Conservation (phyloP, 805 yeast genomes). For the Saccharomyces kudriavzevii region DNA sequence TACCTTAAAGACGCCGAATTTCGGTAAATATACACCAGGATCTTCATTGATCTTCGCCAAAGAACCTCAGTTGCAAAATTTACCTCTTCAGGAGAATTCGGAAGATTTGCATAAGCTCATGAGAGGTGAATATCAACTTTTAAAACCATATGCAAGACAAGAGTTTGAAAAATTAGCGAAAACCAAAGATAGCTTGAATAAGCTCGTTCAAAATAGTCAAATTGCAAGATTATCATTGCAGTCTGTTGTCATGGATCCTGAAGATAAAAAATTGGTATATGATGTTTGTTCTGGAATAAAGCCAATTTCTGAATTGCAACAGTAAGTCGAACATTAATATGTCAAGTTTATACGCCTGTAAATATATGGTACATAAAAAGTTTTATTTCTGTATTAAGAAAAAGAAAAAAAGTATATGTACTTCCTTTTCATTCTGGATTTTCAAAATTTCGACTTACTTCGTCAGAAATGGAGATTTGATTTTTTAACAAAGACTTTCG, state of each 20-base stretch:
- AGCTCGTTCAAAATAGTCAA: conserved; percentile 15
- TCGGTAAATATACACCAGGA: conserved; percentile 66
- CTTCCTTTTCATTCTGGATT: background rate
- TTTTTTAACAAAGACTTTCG: conserved; percentile 19
- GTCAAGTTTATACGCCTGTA: background rate
- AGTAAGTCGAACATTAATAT: background rate
- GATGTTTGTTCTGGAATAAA: conserved; percentile 28
- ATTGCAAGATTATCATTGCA: conserved; percentile 22
- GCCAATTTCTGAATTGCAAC: conserved; percentile 18
- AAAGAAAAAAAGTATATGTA: background rate
- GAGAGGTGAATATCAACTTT: conserved; percentile 16
- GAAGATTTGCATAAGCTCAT: conserved; percentile 12
- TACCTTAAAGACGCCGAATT: conserved; percentile 47
- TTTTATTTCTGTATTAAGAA: background rate
- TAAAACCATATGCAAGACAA: conserved; percentile 6
- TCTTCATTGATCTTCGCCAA: conserved; percentile 26
- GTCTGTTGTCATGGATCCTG: conserved; percentile 9
- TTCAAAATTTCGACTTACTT: background rate
- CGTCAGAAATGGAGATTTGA: conserved; percentile 9
- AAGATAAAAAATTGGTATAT: conserved; percentile 14
- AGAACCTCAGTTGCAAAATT: conserved; percentile 22
- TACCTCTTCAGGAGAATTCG: conserved; percentile 8
- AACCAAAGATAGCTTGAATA: conserved; percentile 10
- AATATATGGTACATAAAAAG: background rate
- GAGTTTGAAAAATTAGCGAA: conserved; percentile 15